Evolutionary conservation across 1,284 basidiomycete genomes (phyloP).

Genomic region (Anthracocystis setariae): DNA sequence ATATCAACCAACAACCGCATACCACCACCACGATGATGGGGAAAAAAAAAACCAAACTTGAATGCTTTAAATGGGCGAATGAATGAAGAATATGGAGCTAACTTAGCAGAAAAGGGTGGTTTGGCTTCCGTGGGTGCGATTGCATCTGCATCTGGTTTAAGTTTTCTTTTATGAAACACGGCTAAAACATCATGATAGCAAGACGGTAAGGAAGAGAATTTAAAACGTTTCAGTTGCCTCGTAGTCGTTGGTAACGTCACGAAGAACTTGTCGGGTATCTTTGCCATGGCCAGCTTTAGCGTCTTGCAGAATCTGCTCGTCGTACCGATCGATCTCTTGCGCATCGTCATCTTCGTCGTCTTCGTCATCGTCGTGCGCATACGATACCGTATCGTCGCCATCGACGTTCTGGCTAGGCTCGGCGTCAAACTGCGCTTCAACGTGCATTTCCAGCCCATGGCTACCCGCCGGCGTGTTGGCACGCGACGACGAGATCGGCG

Average conservation of each 20-base stretch:
- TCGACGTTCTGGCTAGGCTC: constrained; percentile 25
- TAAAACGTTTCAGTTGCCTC: constrained; percentile 37
- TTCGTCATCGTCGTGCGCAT: constrained; percentile 22
- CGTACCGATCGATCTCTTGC: constrained; percentile 2
- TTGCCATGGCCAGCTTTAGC: constrained; percentile 7
- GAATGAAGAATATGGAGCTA: too few relatives aligned
- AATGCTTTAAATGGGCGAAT: too few relatives aligned
- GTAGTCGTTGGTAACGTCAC: constrained; percentile 45
- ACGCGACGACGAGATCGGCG: constrained; percentile 27
- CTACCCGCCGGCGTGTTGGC: constrained; percentile 29
- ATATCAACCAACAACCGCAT: too few relatives aligned
- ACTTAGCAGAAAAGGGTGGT: too few relatives aligned
- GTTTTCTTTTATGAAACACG: too few relatives aligned
- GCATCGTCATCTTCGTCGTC: constrained; percentile 14
- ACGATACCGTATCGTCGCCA: constrained; percentile 26
- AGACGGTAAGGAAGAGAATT: neutral
- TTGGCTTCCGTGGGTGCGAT: too few relatives aligned
- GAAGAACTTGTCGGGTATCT: constrained; percentile 36
- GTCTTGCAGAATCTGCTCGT: constrained; percentile 15
- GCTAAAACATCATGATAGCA: too few relatives aligned
- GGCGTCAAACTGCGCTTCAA: constrained; percentile 21
- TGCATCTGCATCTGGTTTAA: too few relatives aligned
- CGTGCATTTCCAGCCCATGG: constrained; percentile 7
- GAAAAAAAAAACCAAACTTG: too few relatives aligned
- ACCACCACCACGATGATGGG: too few relatives aligned